These are phyloP conservation scores for Sungouiozyma intestinalis DNA, from an alignment of 805 yeast genomes.

Conservation along the genomic window DNA sequence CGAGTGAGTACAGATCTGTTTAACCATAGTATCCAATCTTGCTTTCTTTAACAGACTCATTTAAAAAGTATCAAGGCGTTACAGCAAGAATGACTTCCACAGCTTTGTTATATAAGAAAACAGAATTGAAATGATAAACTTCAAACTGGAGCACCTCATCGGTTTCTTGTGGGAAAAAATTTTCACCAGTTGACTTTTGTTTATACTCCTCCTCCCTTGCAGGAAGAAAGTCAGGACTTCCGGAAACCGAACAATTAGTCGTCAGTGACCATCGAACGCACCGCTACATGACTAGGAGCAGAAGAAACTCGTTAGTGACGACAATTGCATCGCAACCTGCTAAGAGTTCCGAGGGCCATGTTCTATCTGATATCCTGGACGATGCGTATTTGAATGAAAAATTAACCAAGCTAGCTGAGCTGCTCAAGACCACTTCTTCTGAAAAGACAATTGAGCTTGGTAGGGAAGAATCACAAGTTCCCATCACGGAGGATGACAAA, in stretches of 20 bases:
- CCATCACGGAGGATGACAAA: conserved; percentile 1
- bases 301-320: conserved; percentile 56
- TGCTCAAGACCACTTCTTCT: conserved; percentile 2
- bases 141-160: too few relatives aligned
- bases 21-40: conserved; percentile 17
- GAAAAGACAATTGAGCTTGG: not conserved
- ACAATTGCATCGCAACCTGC: conserved; percentile 41
- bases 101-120: too few relatives aligned
- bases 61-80: too few relatives aligned
- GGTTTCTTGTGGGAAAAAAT: too few relatives aligned
- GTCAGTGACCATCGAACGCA: not conserved
- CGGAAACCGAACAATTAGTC: not conserved
- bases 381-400: conserved; percentile 17
- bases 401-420: conserved; percentile 13
- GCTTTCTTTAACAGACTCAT: conserved; percentile 4
- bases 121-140: not conserved
- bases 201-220: too few relatives aligned
- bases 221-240: too few relatives aligned
- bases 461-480: too few relatives aligned
- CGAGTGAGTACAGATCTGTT: conserved; percentile 76
- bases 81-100: too few relatives aligned
- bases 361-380: conserved; percentile 18
- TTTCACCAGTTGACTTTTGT: too few relatives aligned
- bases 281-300: conserved; percentile 27
- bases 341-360: conserved; percentile 8